A percentile compares a stretch with the other conserved stretches of the same genome.
These are phyloP conservation scores for Ambrosiella xylebori DNA, from an alignment of 2,329 filamentous ascomycete genomes.

Conservation along the genomic window DNA sequence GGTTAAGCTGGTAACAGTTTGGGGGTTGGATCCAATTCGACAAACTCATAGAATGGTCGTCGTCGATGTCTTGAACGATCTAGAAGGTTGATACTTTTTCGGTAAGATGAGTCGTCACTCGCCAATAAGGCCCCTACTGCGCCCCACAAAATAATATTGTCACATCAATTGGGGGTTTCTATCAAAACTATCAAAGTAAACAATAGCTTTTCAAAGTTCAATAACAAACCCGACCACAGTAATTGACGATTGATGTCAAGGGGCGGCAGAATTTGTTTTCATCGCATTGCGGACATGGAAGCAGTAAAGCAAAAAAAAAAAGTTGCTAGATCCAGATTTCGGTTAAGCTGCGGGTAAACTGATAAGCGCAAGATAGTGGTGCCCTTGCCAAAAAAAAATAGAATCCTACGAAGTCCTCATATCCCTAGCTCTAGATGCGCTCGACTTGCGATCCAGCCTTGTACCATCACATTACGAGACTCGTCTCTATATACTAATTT, in stretches of 20 bases:
- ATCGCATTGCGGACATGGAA: neutral
- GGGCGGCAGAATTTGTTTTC: no score
- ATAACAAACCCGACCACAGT: no score
- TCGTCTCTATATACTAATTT: neutral
- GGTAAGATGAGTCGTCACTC: neutral
- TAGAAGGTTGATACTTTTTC: neutral
- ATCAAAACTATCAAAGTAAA: neutral
- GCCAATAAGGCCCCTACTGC: neutral
- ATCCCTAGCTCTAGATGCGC: neutral
- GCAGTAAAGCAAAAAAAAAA: slow-evolving; percentile 3
- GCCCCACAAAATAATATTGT: neutral
- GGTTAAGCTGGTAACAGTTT: no score
- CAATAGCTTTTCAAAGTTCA: neutral
- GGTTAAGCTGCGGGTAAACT: neutral
- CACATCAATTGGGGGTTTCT: neutral
- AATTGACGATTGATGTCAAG: no score
- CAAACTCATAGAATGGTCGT: neutral
- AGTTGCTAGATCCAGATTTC: neutral
- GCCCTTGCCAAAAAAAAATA: neutral
- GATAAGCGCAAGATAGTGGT: neutral
- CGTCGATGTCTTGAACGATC: neutral
- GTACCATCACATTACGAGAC: neutral
- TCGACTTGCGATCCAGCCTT: neutral
- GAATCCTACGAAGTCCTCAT: neutral
- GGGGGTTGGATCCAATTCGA: neutral